A percentile compares a stretch with the other conserved stretches of the same genome.
Conservation (phyloP, 805 yeast species). For the Starmerella stigmatis region DNA sequence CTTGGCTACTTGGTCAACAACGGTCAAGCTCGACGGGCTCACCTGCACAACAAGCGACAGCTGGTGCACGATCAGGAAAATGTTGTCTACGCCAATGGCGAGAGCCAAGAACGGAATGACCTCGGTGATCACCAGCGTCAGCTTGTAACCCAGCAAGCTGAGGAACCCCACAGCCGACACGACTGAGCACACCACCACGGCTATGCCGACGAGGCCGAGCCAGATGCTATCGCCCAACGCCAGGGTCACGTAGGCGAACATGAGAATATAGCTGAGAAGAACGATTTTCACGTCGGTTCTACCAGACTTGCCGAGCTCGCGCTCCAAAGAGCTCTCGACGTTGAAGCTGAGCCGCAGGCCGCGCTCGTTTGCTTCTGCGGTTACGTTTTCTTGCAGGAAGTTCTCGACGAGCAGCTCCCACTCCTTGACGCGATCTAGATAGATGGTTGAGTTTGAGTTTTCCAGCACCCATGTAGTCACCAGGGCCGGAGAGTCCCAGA, state of each 20-base stretch:
- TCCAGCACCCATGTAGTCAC: slow-evolving; percentile 63
- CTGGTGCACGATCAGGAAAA: slow-evolving; percentile 77
- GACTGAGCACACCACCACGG: slow-evolving; percentile 72
- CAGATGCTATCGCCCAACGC: slow-evolving; percentile 71
- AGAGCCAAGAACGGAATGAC: slow-evolving; percentile 87
- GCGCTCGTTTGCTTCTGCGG: slow-evolving; percentile 37
- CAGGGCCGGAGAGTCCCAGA: slow-evolving; percentile 53
- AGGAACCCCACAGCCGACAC: slow-evolving; percentile 73
- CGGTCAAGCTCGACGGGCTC: slow-evolving; percentile 36
- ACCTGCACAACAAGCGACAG: slow-evolving; percentile 44
- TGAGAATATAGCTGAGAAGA: slow-evolving; percentile 61
- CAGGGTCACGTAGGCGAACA: slow-evolving; percentile 81
- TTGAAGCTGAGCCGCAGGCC: slow-evolving; percentile 61
- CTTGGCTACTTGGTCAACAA: slow-evolving; percentile 50
- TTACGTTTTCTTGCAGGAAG: slow-evolving; percentile 38
- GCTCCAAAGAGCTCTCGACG: slow-evolving; percentile 73
- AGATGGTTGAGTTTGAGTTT: slow-evolving; percentile 36
- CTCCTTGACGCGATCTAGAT: slow-evolving; percentile 28
- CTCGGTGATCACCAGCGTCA: slow-evolving; percentile 88
- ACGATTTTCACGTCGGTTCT: slow-evolving; percentile 68
- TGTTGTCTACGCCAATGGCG: slow-evolving; percentile 95
- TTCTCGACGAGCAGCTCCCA: slow-evolving; percentile 69
- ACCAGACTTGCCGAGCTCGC: slow-evolving; percentile 72
- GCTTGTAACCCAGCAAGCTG: slow-evolving; percentile 63
- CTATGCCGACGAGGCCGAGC: slow-evolving; percentile 74